Percentiles rank a stretch among this genome's conserved stretches.
Evolutionary conservation across 2,329 filamentous ascomycete genomes (phyloP).

Genomic region (Neopestalotiopsis rosae): DNA sequence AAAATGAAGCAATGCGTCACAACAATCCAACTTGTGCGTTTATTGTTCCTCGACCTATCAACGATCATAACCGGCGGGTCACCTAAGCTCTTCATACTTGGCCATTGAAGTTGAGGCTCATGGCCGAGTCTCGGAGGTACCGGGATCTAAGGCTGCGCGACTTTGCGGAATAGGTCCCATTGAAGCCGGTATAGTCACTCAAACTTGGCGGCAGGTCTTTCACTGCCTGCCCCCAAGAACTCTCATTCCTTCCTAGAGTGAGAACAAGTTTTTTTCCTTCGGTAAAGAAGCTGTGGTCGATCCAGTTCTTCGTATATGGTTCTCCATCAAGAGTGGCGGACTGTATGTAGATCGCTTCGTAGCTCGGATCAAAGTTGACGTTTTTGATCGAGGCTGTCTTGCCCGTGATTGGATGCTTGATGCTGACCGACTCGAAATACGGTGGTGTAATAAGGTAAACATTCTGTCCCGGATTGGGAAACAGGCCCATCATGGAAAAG

Average conservation of each 20-base stretch:
- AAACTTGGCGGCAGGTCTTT: slow-evolving; percentile 68
- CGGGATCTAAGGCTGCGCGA: not conserved
- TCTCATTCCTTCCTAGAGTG: slow-evolving; percentile 64
- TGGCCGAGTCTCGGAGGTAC: not conserved
- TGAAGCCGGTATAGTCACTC: slow-evolving; percentile 37
- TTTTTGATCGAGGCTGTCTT: slow-evolving; percentile 65
- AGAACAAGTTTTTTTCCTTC: slow-evolving; percentile 70
- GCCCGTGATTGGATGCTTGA: slow-evolving; percentile 62
- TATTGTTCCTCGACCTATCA: too few species aligned
- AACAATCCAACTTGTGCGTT: too few species aligned
- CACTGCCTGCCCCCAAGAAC: slow-evolving; percentile 64
- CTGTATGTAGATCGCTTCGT: slow-evolving; percentile 68
- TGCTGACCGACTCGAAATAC: slow-evolving; percentile 65
- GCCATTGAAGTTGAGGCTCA: not conserved
- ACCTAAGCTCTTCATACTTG: not conserved
- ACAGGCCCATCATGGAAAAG: slow-evolving; percentile 73
- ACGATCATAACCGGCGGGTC: not conserved
- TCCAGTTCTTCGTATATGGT: slow-evolving; percentile 68
- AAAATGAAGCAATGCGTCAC: too few species aligned
- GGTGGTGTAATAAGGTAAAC: slow-evolving; percentile 76
- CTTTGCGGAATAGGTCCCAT: not conserved
- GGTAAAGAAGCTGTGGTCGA: slow-evolving; percentile 70
- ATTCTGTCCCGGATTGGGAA: slow-evolving; percentile 57
- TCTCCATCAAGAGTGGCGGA: slow-evolving; percentile 66
- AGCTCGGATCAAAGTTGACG: slow-evolving; percentile 64